phyloP scores from a whole-genome alignment of 768 basidiomycete genomes.

The Mycena galopus region DNA sequence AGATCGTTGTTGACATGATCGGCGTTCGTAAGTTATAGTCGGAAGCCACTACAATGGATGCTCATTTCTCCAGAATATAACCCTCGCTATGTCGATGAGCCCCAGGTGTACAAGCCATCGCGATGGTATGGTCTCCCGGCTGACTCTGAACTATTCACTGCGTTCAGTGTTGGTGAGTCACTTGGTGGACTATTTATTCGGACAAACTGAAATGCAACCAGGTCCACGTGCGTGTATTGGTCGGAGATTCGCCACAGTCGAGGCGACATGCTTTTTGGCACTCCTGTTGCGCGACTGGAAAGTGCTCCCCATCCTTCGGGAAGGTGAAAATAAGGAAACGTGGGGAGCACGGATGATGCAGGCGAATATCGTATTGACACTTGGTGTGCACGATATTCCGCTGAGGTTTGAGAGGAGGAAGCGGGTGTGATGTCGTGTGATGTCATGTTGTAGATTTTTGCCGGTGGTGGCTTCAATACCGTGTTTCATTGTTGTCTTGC shows the following conservation, averaged over 20 bases:
- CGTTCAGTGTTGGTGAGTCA: constrained; percentile 54
- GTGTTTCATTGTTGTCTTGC: too few species aligned
- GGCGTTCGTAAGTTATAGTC: constrained; percentile 39
- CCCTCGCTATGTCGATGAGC: constrained; percentile 62
- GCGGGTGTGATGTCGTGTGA: too few species aligned
- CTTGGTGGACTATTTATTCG: background rate
- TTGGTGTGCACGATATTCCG: constrained; percentile 40
- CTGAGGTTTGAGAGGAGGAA: constrained; percentile 39
- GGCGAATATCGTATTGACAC: constrained; percentile 38
- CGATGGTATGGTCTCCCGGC: constrained; percentile 60
- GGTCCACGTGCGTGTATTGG: constrained; percentile 61
- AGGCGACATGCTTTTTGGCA: constrained; percentile 58
- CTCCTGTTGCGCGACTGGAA: constrained; percentile 58
- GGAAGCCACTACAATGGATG: too few species aligned
- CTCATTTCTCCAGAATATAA: constrained; percentile 57
- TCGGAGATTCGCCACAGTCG: constrained; percentile 57
- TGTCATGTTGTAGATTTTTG: too few species aligned
- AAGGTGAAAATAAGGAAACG: constrained; percentile 47
- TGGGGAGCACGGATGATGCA: constrained; percentile 44
- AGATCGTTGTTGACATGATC: constrained; percentile 46
- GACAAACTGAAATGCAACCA: constrained; percentile 6
- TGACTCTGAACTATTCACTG: constrained; percentile 60
- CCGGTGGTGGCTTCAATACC: too few species aligned
- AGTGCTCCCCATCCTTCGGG: constrained; percentile 44
- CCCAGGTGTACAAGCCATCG: constrained; percentile 62